A percentile compares a stretch with the other conserved stretches of the same genome.
phyloP scores from a whole-genome alignment of 164 flowering plant species.

The Aristolochia californica region DNA sequence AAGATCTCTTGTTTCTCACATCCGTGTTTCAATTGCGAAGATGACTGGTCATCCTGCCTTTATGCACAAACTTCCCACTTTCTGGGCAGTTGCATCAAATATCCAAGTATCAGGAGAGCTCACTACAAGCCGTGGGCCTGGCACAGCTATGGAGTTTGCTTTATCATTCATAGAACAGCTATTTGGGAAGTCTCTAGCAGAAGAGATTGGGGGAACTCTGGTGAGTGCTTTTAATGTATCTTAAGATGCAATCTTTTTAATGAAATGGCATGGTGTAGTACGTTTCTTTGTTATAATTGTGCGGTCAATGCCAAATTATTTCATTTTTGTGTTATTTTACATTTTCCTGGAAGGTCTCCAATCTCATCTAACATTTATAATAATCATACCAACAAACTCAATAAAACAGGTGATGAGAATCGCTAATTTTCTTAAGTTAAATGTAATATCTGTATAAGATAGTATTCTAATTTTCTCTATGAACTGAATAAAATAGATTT shows the following conservation, averaged over 20 bases:
- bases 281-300: too few species aligned
- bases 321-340: not conserved
- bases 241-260: not conserved
- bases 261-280: not conserved
- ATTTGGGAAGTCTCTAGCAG: constrained; percentile 58
- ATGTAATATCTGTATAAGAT: too few species aligned
- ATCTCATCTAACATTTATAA: not conserved
- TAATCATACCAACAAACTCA: too few species aligned
- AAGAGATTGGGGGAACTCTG: constrained; percentile 41
- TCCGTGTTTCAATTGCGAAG: constrained; percentile 26
- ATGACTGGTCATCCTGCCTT: constrained; percentile 92
- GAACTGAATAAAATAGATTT: too few species aligned
- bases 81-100: constrained; percentile 81
- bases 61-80: constrained; percentile 63
- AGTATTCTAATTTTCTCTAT: too few species aligned
- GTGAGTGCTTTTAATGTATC: constrained; percentile 26
- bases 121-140: constrained; percentile 96
- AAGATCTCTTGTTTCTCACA: not conserved
- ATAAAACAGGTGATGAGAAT: too few species aligned
- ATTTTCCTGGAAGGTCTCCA: not conserved
- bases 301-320: not conserved
- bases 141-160: constrained; percentile 76
- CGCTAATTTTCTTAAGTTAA: too few species aligned
- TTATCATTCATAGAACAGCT: constrained; percentile 73
- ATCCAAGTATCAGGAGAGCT: constrained; percentile 83